Conservation (phyloP, 176 grass and related monocot species). For the Ensete glaucum region DNA sequence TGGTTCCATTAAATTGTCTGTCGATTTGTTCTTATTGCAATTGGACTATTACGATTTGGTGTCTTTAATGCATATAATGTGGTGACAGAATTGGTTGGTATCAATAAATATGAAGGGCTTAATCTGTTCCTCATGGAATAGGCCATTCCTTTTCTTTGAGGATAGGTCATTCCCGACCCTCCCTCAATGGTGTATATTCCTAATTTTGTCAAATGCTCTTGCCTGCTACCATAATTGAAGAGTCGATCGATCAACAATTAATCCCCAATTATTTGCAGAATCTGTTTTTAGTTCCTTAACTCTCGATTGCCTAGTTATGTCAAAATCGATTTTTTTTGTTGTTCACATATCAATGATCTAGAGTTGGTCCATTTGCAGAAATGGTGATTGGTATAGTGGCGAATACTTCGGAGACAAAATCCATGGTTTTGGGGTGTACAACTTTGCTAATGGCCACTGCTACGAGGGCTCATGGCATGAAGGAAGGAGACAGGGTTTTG, state of each 20-base stretch:
- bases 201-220: too few species aligned
- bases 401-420: constrained; percentile 13
- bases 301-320: not conserved
- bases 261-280: not conserved
- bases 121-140: not conserved
- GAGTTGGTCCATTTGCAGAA: not conserved
- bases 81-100: not conserved
- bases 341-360: not conserved
- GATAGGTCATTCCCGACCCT: not conserved
- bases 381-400: constrained; percentile 7
- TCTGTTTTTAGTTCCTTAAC: not conserved
- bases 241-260: not conserved
- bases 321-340: not conserved
- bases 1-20: too few species aligned
- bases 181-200: too few species aligned
- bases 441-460: constrained; percentile 13
- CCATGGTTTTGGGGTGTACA: constrained; percentile 11
- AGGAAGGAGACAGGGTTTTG: constrained; percentile 12
- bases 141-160: not conserved
- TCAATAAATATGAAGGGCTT: not conserved
- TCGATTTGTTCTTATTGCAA: not conserved
- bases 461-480: constrained; percentile 20
- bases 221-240: not conserved
- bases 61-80: not conserved
- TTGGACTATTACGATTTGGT: not conserved